Conservation (phyloP, 148 eudicot species). For the Heliamphora exappendiculata region DNA sequence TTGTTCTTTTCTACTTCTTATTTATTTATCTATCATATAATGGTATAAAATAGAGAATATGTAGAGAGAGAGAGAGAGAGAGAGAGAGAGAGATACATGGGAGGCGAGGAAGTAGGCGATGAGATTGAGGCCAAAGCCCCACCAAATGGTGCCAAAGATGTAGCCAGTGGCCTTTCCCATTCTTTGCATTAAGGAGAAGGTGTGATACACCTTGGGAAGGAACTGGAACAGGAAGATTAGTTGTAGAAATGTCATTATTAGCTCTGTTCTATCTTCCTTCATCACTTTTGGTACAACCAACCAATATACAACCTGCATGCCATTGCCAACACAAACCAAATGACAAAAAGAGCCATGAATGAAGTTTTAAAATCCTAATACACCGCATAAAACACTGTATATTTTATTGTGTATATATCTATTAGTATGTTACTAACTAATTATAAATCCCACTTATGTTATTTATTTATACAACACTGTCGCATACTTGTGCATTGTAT, state of each 20-base stretch:
- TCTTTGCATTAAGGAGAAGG: slow-evolving; percentile 56
- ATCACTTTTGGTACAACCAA: slow-evolving; percentile 49
- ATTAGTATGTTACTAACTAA: too few species aligned
- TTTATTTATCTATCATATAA: too few species aligned
- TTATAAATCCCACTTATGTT: too few species aligned
- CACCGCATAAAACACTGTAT: too few species aligned
- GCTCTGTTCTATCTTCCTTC: slow-evolving; percentile 39
- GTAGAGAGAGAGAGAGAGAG: not conserved
- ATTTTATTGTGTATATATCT: too few species aligned
- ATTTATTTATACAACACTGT: too few species aligned
- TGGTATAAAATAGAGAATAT: too few species aligned
- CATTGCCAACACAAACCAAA: not conserved
- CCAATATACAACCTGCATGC: slow-evolving; percentile 85
- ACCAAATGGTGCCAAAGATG: slow-evolving; percentile 90
- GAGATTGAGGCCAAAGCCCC: slow-evolving; percentile 91
- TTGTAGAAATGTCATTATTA: slow-evolving; percentile 50
- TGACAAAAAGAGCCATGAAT: too few species aligned
- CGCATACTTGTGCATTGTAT: too few species aligned
- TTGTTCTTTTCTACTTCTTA: too few species aligned
- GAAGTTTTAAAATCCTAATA: too few species aligned
- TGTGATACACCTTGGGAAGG: slow-evolving; percentile 73
- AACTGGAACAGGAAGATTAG: slow-evolving; percentile 67
- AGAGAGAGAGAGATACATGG: slow-evolving; percentile 37
- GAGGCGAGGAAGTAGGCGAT: slow-evolving; percentile 79
- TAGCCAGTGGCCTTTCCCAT: slow-evolving; percentile 92